Base-by-base conservation (phyloP, 78 protist species). In the Cavenderia fasciculata region DNA sequence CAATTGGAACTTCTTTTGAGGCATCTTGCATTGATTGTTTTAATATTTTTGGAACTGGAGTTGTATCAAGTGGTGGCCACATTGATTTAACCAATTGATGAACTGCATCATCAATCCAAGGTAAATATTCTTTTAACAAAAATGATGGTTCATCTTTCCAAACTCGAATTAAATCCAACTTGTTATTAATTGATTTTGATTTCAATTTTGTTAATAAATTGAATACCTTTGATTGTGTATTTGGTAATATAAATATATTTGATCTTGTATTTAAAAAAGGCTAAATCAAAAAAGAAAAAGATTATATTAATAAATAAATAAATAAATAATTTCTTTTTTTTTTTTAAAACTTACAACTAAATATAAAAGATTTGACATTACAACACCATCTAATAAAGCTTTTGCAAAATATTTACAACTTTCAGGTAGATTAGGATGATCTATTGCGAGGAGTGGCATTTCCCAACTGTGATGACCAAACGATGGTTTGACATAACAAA, bases 401-500 rank as follows among this genome's bases (percentile, higher is more conserved):
- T 85, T 85, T 0, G 92, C 74, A 41, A 72, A 85, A 59, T 70
- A 72, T 49, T 73, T 36, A 3, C 51, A 25, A 10, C 31, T 40
- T 38, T 85, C 73, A 23, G 8, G 16, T 5, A 0, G 19, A 62
- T 54, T 49, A 0, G 79, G 72, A 40, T 70, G 85, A 68, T 49
- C 86, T 23, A 70, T 68, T 57, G 73, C 25, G 2, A 68, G 25
- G 34, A 70, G 12, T n/a, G 93, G 93, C 31, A 86, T 33, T 27
- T 70, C 86, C 93, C 93, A 86, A 65, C 46, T 66, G 31, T 73
- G 85, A 49, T 8, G 41, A 19, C 93, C 93, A 59, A 54, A 86
- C 21, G 29, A 68, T 59, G 85, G 87, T 66, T 59, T 72, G 8
- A 86, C 43, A 19, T 65, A 70, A 27, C 93, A 86, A 27, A 57